Evolutionary conservation across 176 grass and related monocot species (phyloP), one percentile per base, ranked within the genome.

Genomic region (Ananas comosus): DNA sequence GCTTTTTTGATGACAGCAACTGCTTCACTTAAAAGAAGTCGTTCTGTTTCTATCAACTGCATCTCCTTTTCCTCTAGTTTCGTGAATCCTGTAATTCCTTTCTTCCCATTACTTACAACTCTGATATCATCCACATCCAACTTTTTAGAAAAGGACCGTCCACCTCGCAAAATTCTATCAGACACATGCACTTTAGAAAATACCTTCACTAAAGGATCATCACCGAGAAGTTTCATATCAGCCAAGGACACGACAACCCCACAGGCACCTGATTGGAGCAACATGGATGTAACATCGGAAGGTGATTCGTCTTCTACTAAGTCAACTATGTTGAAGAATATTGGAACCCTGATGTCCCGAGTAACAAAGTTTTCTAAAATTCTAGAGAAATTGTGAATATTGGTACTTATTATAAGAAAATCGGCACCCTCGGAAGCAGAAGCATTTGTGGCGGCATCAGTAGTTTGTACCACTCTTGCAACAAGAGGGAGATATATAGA

Each of bases 401-500:
- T 28, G 2, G 64, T 72, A 66, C 82, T 80, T 10, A 91, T 78
- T 56, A 99, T 91, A 53, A 99, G 94, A 82, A 99, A 99, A 84
- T 99, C 94, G 12, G 94, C 90, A 66, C 90, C 94, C 66, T 94
- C 90, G 10, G 82, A 93, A 85, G 80, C 88, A 16, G 90, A 64
- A 73, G 94, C 90, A 7, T 47, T 93, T 88, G 74, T 78, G 64
- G 90, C 90, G 33, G 89, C 88, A 63, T 85, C 69, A 1, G 71
- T 65, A 56, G 85, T 81, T 51, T 74, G 72, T 74, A 93, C 86
- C 53, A 66, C 81, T 85, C 90, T 92, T 73, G 87, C 94, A 77
- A 99, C 87, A 70, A 99, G 73, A 64, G 90, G 94, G 58, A 99
- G 94, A 79, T 93, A 99, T 63, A 99, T 89, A 28, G 90, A 88